A percentile compares a stretch with the other conserved stretches of the same genome.
These are phyloP conservation scores for Exserohilum rostratum DNA, from an alignment of 2,329 filamentous ascomycete genomes.

Conservation along the genomic window DNA sequence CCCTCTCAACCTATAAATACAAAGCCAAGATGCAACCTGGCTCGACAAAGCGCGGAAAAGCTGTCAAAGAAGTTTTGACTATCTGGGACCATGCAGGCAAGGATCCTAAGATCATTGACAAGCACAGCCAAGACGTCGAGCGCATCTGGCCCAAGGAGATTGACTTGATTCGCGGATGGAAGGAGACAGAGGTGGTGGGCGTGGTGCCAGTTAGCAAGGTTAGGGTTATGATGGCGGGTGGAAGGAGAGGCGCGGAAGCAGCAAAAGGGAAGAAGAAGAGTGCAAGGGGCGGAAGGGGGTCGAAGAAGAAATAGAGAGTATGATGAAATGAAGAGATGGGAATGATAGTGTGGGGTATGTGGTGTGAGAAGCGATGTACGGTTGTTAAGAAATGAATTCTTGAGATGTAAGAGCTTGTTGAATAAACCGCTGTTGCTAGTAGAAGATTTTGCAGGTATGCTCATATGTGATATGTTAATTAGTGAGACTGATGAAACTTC, in stretches of 20 bases:
- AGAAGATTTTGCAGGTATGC: too few relatives aligned
- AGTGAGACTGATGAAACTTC: too few relatives aligned
- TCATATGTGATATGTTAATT: too few relatives aligned
- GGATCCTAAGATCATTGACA: constrained; percentile 52
- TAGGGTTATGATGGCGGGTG: constrained; percentile 72
- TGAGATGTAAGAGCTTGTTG: too few relatives aligned
- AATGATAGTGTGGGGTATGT: background rate
- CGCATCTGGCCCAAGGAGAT: constrained; percentile 83
- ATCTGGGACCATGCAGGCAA: constrained; percentile 74
- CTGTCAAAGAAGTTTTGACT: constrained; percentile 85
- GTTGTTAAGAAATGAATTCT: too few relatives aligned
- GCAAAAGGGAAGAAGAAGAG: constrained; percentile 40
- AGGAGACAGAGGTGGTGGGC: constrained; percentile 81
- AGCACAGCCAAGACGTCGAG: constrained; percentile 63
- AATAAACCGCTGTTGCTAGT: too few relatives aligned
- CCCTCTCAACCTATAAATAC: constrained; percentile 78
- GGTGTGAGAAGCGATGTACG: background rate
- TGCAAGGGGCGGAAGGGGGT: constrained; percentile 38
- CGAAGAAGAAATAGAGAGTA: constrained; percentile 33
- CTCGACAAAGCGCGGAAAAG: constrained; percentile 89
- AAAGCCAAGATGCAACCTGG: constrained; percentile 95
- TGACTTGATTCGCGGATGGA: constrained; percentile 81
- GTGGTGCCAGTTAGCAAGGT: constrained; percentile 80
- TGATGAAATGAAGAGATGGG: background rate
- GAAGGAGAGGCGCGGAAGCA: constrained; percentile 35